Evolutionary conservation across 2,329 filamentous ascomycete genomes (phyloP).

Genomic region (Ceratocystis destructans): DNA sequence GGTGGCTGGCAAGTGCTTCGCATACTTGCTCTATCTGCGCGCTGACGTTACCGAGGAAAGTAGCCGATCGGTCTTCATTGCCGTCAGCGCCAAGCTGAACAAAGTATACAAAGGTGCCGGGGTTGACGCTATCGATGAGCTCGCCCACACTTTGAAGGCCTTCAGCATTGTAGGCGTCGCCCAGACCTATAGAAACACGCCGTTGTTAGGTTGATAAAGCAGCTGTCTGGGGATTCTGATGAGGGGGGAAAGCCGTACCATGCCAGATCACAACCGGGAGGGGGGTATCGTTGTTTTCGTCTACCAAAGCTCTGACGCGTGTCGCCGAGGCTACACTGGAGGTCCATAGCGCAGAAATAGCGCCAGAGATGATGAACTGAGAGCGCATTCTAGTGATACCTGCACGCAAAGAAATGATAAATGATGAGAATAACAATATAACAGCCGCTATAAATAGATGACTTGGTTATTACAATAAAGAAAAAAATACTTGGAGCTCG

Average conservation of each 20-base stretch:
- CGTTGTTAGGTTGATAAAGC: not conserved
- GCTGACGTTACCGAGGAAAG: slow-evolving; percentile 83
- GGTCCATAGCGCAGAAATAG: slow-evolving; percentile 11
- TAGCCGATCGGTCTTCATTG: slow-evolving; percentile 59
- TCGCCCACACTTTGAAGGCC: slow-evolving; percentile 57
- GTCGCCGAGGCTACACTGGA: slow-evolving; percentile 24
- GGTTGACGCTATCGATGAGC: slow-evolving; percentile 60
- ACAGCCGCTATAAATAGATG: not conserved
- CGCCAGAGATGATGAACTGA: slow-evolving; percentile 7
- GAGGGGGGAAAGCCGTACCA: slow-evolving; percentile 29
- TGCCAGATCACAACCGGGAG: slow-evolving; percentile 94
- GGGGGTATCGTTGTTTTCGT: slow-evolving; percentile 45
- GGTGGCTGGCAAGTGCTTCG: slow-evolving; percentile 57
- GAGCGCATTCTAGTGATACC: slow-evolving; percentile 12
- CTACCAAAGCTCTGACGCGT: slow-evolving; percentile 20
- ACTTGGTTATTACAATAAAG: not conserved
- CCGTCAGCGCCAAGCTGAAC: slow-evolving; percentile 56
- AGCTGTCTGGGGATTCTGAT: not conserved
- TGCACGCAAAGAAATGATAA: not conserved
- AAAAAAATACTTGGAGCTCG: not conserved
- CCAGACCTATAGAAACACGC: slow-evolving; percentile 32
- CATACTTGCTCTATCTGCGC: slow-evolving; percentile 66
- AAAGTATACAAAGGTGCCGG: slow-evolving; percentile 72
- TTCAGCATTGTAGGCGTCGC: slow-evolving; percentile 61
- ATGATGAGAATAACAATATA: not conserved